A percentile compares a stretch with the other conserved stretches of the same genome.
phyloP scores from a whole-genome alignment of 192 early-diverging fungal species.

The Linnemannia elongata region DNA sequence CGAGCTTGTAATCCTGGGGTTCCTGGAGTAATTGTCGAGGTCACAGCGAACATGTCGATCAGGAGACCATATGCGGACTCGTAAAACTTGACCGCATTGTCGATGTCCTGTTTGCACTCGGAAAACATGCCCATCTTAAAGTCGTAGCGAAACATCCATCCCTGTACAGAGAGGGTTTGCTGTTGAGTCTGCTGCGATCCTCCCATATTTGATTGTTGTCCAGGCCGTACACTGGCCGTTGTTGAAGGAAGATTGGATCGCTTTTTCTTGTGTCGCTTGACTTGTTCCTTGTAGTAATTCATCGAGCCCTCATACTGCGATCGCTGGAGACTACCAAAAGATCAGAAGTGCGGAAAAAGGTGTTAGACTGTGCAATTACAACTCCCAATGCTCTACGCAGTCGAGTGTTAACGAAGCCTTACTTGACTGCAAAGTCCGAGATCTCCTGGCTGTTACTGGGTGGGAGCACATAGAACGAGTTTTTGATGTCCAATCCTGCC shows the following conservation, averaged over 20 bases:
- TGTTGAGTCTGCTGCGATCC: constrained; percentile 21
- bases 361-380: constrained; percentile 6
- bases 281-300: constrained; percentile 82
- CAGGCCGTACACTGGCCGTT: constrained; percentile 38
- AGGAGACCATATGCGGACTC: constrained; percentile 77
- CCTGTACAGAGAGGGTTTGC: constrained; percentile 64
- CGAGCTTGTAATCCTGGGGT: constrained; percentile 61
- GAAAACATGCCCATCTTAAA: constrained; percentile 77
- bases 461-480: constrained; percentile 76
- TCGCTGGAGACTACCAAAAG: constrained; percentile 68
- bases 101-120: constrained; percentile 76
- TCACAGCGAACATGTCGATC: constrained; percentile 74
- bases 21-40: constrained; percentile 60
- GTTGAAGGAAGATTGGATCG: constrained; percentile 70
- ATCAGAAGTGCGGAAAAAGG: not conserved
- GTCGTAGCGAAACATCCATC: constrained; percentile 88
- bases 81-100: constrained; percentile 71
- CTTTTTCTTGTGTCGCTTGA: constrained; percentile 81
- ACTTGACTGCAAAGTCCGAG: constrained; percentile 75
- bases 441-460: constrained; percentile 63
- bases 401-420: constrained; percentile 30
- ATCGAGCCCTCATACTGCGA: constrained; percentile 76
- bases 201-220: constrained; percentile 28
- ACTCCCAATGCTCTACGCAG: not conserved
- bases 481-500: constrained; percentile 78